phyloP scores from a whole-genome alignment of 495 filamentous ascomycete species.

The Xylaria bambusicola region DNA sequence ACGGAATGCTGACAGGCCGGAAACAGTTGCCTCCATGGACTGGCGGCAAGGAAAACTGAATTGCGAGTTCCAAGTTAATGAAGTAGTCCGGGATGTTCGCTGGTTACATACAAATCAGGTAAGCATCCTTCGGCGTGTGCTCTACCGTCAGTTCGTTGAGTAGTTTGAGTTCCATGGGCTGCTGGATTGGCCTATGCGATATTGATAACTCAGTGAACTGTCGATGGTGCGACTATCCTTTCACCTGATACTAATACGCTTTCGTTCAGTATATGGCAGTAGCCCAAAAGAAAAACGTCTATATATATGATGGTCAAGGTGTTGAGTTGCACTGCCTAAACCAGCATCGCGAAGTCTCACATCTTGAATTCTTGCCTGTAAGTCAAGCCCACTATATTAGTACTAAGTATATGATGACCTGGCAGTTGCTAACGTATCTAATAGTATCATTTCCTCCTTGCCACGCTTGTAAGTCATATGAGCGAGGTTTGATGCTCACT shows the following conservation, averaged over 20 bases:
- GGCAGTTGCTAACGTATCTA: not conserved
- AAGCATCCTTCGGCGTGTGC: not conserved
- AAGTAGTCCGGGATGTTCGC: slow-evolving; percentile 84
- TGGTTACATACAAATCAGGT: slow-evolving; percentile 93
- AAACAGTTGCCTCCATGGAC: slow-evolving; percentile 83
- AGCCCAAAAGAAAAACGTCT: slow-evolving; percentile 94
- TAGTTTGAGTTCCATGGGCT: not conserved
- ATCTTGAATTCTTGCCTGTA: slow-evolving; percentile 86
- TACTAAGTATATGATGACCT: not conserved
- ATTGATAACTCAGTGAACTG: too few species aligned
- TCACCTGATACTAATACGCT: slow-evolving; percentile 5
- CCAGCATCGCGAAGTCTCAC: slow-evolving; percentile 87
- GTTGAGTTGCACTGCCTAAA: slow-evolving; percentile 88
- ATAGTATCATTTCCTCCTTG: slow-evolving; percentile 86
- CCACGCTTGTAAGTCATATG: slow-evolving; percentile 66
- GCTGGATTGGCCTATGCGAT: not conserved
- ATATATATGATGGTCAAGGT: slow-evolving; percentile 87
- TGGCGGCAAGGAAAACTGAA: slow-evolving; percentile 90
- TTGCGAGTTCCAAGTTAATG: slow-evolving; percentile 85
- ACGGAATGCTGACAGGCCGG: not conserved
- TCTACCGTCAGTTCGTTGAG: not conserved
- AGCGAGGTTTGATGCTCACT: not conserved
- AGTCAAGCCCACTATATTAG: not conserved
- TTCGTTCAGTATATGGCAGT: slow-evolving; percentile 71
- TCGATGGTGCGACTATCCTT: not conserved